A percentile compares a stretch with the other conserved stretches of the same genome.
Conservation (phyloP, 2,329 filamentous ascomycete species). For the Diaporthe nobilis region DNA sequence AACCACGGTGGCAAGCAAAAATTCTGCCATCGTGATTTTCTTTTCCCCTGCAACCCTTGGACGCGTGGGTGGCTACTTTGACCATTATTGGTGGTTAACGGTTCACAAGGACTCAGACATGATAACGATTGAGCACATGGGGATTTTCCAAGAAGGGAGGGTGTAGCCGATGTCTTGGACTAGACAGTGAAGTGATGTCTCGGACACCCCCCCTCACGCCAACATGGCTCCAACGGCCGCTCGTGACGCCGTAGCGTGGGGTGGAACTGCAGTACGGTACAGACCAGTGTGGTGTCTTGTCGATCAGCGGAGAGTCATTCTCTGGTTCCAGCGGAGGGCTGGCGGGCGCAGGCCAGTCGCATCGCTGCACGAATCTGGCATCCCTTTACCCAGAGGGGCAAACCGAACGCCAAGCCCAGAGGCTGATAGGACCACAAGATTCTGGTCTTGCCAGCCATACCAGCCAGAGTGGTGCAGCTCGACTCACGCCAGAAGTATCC, state of each 20-base stretch:
- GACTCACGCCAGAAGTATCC: conserved; percentile 28
- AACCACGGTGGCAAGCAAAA: conserved; percentile 18
- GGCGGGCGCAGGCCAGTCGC: conserved; percentile 17
- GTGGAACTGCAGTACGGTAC: conserved; percentile 4
- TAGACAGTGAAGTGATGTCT: conserved; percentile 22
- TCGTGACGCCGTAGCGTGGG: conserved; percentile 28
- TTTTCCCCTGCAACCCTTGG: not conserved
- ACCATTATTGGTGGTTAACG: not conserved
- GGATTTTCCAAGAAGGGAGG: not conserved
- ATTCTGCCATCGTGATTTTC: not conserved
- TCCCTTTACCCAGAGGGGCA: conserved; percentile 14
- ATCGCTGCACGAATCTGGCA: conserved; percentile 4
- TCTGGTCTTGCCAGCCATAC: not conserved
- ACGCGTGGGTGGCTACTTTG: conserved; percentile 2
- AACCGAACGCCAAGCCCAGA: conserved; percentile 15
- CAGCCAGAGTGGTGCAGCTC: not conserved
- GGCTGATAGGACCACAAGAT: conserved; percentile 27
- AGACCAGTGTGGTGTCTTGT: conserved; percentile 5
- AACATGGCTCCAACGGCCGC: conserved; percentile 23
- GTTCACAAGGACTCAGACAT: conserved; percentile 27
- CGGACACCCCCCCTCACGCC: conserved; percentile 16
- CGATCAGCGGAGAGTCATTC: conserved; percentile 31
- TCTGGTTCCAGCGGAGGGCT: conserved; percentile 24
- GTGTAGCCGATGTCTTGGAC: conserved; percentile 31
- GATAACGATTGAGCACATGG: conserved; percentile 37